These are phyloP conservation scores for Apium graveolens DNA, from an alignment of 129 eudicot genomes.

Conservation along the genomic window DNA sequence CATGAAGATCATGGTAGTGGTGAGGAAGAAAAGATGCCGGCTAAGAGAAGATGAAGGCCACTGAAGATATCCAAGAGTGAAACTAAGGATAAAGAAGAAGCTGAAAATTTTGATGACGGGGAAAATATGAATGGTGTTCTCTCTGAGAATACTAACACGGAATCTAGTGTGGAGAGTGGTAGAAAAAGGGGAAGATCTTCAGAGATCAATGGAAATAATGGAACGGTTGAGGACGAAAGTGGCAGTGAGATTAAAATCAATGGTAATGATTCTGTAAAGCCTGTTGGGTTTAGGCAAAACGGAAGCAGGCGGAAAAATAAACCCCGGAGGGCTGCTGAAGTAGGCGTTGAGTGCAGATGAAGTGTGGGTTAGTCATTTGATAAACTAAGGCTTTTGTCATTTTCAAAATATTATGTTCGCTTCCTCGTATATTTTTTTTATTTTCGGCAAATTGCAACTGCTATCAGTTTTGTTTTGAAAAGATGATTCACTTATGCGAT, in stretches of 20 bases:
- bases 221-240: constrained; percentile 32
- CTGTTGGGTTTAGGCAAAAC: constrained; percentile 72
- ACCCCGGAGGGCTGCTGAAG: constrained; percentile 95
- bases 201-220: constrained; percentile 32
- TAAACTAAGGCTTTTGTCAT: constrained; percentile 22
- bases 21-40: constrained; percentile 67
- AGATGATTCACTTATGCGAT: no score
- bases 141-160: no score
- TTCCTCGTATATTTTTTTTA: neutral
- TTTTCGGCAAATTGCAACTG: neutral
- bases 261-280: constrained; percentile 32
- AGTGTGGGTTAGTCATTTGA: constrained; percentile 27
- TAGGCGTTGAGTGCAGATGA: constrained; percentile 75
- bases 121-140: no score
- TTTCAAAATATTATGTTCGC: neutral
- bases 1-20: constrained; percentile 56
- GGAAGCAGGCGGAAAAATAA: constrained; percentile 91
- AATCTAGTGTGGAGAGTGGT: constrained; percentile 46
- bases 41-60: constrained; percentile 85
- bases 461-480: neutral
- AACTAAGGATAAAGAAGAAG: constrained; percentile 26
- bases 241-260: constrained; percentile 23
- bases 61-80: constrained; percentile 60
- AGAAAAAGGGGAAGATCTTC: constrained; percentile 56
- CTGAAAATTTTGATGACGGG: constrained; percentile 20